These are phyloP conservation scores for Physcomitrellopsis africana DNA, from an alignment of 225 moss, liverwort and hornwort species.

Conservation along the genomic window DNA sequence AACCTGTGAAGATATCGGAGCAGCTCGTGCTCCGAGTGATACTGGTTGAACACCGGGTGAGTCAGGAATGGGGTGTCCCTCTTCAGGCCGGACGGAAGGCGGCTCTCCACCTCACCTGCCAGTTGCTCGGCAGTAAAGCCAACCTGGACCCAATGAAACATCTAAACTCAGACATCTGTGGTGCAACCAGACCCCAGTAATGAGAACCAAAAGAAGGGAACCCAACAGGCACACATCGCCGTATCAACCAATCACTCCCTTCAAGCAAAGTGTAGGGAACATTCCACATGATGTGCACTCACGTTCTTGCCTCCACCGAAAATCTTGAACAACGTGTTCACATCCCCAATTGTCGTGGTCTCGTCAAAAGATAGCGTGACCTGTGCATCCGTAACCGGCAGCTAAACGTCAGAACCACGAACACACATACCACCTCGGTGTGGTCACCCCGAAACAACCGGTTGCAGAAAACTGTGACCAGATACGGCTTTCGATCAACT, in stretches of 20 bases:
- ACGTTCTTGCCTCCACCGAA: conserved; percentile 90
- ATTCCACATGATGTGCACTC: conserved; percentile 34
- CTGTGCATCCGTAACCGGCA: conserved; percentile 37
- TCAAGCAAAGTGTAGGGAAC: neutral
- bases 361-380: conserved; percentile 90
- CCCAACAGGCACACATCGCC: neutral
- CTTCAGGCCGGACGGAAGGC: conserved; percentile 61
- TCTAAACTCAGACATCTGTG: neutral
- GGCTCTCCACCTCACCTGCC: conserved; percentile 61
- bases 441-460: too few relatives aligned
- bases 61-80: conserved; percentile 79
- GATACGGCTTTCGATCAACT: conserved; percentile 7
- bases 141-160: conserved; percentile 47
- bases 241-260: neutral
- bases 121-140: conserved; percentile 83
- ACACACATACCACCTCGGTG: neutral
- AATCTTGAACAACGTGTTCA: conserved; percentile 71
- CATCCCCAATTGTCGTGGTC: conserved; percentile 76
- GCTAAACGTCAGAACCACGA: conserved; percentile 1
- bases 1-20: conserved; percentile 83
- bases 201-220: neutral
- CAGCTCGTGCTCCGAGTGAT: conserved; percentile 97
- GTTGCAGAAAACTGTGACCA: neutral
- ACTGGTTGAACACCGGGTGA: conserved; percentile 89
- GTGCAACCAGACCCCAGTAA: neutral